Conservation (phyloP, 768 basidiomycete species). For the Mycena pura region DNA sequence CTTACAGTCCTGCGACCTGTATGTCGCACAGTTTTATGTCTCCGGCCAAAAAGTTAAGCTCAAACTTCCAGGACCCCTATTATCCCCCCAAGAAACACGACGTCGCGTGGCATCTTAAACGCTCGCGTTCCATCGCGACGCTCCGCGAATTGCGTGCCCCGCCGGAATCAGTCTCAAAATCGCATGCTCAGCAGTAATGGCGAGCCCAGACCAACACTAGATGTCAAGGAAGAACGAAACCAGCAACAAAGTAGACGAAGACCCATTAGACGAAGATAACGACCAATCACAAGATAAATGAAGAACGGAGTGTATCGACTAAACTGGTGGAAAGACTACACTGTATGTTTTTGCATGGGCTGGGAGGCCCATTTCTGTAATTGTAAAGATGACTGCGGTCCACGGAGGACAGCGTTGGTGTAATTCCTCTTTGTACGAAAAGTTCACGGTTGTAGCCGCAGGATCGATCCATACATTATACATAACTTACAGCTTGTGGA, state of each 20-base stretch:
- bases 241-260: neutral
- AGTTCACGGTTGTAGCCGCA: conserved; percentile 2
- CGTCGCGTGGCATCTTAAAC: conserved; percentile 48
- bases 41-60: neutral
- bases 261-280: neutral
- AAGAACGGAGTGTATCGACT: no score
- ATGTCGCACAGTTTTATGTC: conserved; percentile 16
- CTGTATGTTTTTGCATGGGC: no score
- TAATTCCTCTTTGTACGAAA: no score
- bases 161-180: conserved; percentile 19
- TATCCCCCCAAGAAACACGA: conserved; percentile 43
- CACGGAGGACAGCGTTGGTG: neutral
- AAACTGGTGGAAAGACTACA: no score
- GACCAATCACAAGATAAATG: no score
- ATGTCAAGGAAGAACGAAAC: neutral
- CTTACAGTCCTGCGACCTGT: conserved; percentile 40
- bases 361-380: neutral
- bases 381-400: neutral
- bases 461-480: no score
- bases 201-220: neutral
- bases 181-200: neutral
- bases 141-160: conserved; percentile 43
- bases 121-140: conserved; percentile 44
- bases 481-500: no score
- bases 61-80: conserved; percentile 43